Evolutionary conservation across 2,329 filamentous ascomycete species (phyloP).

Genomic region (Aspergillus sp.): DNA sequence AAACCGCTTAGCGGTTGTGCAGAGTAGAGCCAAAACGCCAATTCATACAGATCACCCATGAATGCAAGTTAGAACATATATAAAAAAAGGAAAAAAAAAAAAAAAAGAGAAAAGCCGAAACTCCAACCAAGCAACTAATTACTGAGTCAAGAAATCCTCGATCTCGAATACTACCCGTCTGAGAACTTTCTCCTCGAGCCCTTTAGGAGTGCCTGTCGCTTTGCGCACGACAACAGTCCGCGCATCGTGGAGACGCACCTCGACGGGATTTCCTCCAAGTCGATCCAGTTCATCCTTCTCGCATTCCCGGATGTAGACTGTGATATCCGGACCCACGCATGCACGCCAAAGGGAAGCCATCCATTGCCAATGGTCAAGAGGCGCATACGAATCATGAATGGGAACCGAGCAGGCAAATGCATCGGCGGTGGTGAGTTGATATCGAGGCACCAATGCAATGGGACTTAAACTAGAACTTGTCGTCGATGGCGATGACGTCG

Average conservation of each 20-base stretch:
- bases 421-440: constrained; percentile 73
- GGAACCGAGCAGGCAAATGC: constrained; percentile 65
- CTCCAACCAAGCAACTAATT: background rate
- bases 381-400: constrained; percentile 68
- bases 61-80: background rate
- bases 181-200: constrained; percentile 62
- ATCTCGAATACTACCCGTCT: constrained; percentile 80
- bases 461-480: constrained; percentile 43
- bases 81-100: too few species aligned
- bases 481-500: constrained; percentile 11
- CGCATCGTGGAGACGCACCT: constrained; percentile 48
- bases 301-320: constrained; percentile 39
- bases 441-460: constrained; percentile 69
- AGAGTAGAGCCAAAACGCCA: background rate
- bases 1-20: too few species aligned
- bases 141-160: constrained; percentile 57
- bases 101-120: too few species aligned
- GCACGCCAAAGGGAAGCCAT: constrained; percentile 90
- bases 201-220: constrained; percentile 19
- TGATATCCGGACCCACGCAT: constrained; percentile 67
- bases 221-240: constrained; percentile 49
- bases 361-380: constrained; percentile 96
- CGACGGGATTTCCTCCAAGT: constrained; percentile 45
- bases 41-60: background rate
- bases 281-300: constrained; percentile 35